Evolutionary conservation across 768 basidiomycete species (phyloP).

Genomic region (Xanthoconium stramineum): DNA sequence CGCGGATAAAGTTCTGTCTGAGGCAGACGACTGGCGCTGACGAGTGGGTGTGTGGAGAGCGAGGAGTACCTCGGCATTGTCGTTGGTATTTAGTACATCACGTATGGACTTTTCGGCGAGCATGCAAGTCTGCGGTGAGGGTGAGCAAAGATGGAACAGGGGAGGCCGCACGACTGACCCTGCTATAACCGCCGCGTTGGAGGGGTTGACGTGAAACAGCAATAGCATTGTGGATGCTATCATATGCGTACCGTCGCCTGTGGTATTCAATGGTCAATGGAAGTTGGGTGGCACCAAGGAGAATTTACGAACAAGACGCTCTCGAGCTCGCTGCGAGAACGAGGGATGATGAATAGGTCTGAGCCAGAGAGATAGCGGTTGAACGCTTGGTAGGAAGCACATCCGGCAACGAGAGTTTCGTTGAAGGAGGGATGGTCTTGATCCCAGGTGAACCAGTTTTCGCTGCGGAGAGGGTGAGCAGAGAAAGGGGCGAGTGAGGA

Average conservation of each 20-base stretch:
- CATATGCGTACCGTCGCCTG: constrained; percentile 74
- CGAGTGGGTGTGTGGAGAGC: constrained; percentile 49
- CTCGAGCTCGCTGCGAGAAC: constrained; percentile 63
- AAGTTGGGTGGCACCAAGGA: neutral
- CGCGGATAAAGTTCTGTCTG: constrained; percentile 14
- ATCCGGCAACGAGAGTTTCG: constrained; percentile 72
- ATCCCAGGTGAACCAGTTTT: constrained; percentile 70
- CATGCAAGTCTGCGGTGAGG: constrained; percentile 54
- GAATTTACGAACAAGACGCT: constrained; percentile 56
- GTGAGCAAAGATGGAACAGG: neutral
- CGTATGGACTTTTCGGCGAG: constrained; percentile 69
- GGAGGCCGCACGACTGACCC: constrained; percentile 35
- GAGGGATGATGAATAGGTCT: constrained; percentile 69
- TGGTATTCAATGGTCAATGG: constrained; percentile 6
- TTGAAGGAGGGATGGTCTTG: constrained; percentile 64
- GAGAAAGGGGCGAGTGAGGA: neutral
- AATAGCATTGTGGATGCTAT: constrained; percentile 79
- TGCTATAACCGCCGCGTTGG: constrained; percentile 52
- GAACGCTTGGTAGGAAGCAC: constrained; percentile 79
- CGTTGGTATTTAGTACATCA: constrained; percentile 63
- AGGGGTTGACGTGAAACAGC: constrained; percentile 63
- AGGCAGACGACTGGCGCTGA: constrained; percentile 7
- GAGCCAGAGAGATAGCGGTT: constrained; percentile 68
- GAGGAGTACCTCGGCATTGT: constrained; percentile 65
- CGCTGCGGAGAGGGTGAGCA: constrained; percentile 39